These are phyloP conservation scores for Ilyonectria sp. DNA, from an alignment of 2,329 filamentous ascomycete species.

Conservation along the genomic window DNA sequence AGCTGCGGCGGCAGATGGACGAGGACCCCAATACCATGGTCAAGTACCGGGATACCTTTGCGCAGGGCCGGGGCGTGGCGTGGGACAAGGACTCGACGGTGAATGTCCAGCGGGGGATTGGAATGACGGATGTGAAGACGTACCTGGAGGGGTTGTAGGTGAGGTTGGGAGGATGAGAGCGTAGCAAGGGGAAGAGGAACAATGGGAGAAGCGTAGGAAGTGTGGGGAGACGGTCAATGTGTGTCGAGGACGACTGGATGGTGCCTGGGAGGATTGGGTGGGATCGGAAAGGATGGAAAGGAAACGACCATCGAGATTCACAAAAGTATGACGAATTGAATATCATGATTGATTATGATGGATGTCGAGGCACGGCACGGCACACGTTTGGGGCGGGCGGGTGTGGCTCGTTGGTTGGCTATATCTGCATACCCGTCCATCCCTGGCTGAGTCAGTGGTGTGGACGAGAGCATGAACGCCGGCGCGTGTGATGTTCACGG, in stretches of 20 bases:
- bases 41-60: slow-evolving; percentile 76
- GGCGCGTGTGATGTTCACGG: background rate
- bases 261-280: background rate
- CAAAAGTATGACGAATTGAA: slow-evolving; percentile 14
- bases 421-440: background rate
- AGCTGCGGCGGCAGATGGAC: slow-evolving; percentile 62
- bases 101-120: slow-evolving; percentile 65
- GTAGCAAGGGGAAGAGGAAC: slow-evolving; percentile 17
- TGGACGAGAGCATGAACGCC: slow-evolving; percentile 7
- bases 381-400: background rate
- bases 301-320: background rate
- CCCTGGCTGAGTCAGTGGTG: background rate
- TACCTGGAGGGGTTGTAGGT: slow-evolving; percentile 51
- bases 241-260: background rate
- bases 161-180: slow-evolving; percentile 5
- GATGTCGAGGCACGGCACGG: slow-evolving; percentile 9
- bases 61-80: slow-evolving; percentile 68
- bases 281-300: background rate
- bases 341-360: background rate
- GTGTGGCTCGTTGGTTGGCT: slow-evolving; percentile 3
- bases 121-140: slow-evolving; percentile 58
- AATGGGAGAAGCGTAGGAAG: background rate
- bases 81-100: slow-evolving; percentile 70
- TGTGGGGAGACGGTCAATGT: background rate
- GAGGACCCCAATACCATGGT: slow-evolving; percentile 65